Evolutionary conservation across 2,329 filamentous ascomycete genomes (phyloP).

Genomic region (Hortaea sp.): DNA sequence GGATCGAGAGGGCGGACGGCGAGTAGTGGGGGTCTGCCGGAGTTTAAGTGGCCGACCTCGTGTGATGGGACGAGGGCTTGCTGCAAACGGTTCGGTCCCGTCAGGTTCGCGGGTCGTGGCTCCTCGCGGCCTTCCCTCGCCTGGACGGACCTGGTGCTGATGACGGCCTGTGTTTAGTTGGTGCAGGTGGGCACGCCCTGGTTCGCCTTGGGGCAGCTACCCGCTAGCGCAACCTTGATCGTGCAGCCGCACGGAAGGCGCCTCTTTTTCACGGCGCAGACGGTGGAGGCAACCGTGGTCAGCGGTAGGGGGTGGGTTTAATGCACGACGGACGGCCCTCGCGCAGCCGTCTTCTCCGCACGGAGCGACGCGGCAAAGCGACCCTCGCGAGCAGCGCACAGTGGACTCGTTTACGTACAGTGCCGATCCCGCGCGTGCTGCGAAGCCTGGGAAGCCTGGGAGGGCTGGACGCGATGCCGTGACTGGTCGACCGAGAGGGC

Average conservation of each 20-base stretch:
- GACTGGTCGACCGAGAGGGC: background rate
- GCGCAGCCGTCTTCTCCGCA: background rate
- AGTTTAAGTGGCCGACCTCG: conserved; percentile 2
- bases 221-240: no score
- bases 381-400: background rate
- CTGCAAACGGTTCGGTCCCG: no score
- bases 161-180: no score
- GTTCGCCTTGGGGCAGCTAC: no score
- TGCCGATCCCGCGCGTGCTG: background rate
- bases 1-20: conserved; percentile 6
- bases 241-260: background rate
- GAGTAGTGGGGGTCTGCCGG: conserved; percentile 3
- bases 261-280: background rate
- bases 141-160: no score
- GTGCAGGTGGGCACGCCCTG: no score
- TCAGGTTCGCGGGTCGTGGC: no score
- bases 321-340: background rate
- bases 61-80: background rate
- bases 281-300: no score
- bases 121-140: no score
- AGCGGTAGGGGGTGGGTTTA: background rate
- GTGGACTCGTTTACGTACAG: conserved; percentile 2
- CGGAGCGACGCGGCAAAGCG: no score
- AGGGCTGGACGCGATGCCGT: background rate
- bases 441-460: background rate